Percentiles rank a stretch among this genome's conserved stretches.
phyloP scores from a whole-genome alignment of 495 filamentous ascomycete species.

The Opeltia flavorubescens region DNA sequence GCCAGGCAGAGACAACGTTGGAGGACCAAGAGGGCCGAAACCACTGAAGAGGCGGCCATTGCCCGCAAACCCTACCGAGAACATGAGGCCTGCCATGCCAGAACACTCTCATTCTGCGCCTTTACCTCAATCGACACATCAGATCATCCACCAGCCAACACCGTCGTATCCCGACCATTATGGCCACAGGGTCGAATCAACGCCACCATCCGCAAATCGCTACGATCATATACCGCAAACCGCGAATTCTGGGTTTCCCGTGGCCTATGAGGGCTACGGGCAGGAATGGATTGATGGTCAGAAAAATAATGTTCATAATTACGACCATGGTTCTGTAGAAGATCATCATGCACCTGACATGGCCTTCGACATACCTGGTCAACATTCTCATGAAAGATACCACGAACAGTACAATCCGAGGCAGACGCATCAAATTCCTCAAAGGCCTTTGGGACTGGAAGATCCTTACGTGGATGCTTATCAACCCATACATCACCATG shows the following conservation, averaged over 20 bases:
- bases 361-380: not conserved
- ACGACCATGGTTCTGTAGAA: not conserved
- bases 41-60: conserved; percentile 65
- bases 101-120: conserved; percentile 20
- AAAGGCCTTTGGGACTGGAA: not conserved
- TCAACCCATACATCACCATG: not conserved
- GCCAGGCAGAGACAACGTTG: conserved; percentile 1
- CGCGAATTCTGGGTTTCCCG: not conserved
- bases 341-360: not conserved
- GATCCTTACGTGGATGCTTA: not conserved
- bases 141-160: not conserved
- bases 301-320: not conserved
- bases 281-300: not conserved
- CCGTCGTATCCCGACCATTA: conserved; percentile 1
- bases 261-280: not conserved
- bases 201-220: conserved; percentile 1
- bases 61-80: conserved; percentile 53
- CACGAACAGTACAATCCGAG: not conserved
- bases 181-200: not conserved
- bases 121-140: conserved; percentile 8
- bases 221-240: conserved; percentile 1
- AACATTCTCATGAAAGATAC: not conserved
- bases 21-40: conserved; percentile 45
- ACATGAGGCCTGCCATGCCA: conserved; percentile 22
- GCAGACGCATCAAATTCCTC: not conserved